A percentile compares a stretch with the other conserved stretches of the same genome.
phyloP scores from a whole-genome alignment of 176 grass and related monocot species.

The Oryza rufipogon region DNA sequence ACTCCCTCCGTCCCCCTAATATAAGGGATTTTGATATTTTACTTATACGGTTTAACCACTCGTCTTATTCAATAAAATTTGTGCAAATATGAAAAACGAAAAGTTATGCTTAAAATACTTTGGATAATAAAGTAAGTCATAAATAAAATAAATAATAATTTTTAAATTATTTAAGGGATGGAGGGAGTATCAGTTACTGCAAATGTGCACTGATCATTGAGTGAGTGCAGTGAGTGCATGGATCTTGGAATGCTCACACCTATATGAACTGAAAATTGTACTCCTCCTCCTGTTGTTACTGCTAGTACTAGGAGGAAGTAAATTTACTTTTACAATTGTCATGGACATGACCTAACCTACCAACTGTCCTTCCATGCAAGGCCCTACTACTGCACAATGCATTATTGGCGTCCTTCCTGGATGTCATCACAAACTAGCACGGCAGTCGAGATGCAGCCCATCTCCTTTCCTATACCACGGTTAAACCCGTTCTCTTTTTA shows the following conservation, averaged over 20 bases:
- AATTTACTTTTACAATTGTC: not conserved
- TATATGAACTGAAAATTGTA: not conserved
- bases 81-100: too few relatives aligned
- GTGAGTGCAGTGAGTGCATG: too few relatives aligned
- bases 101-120: too few relatives aligned
- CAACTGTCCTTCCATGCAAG: not conserved
- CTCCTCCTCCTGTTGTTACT: not conserved
- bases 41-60: too few relatives aligned
- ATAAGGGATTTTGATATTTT: too few relatives aligned
- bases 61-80: too few relatives aligned
- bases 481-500: not conserved
- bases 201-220: too few relatives aligned
- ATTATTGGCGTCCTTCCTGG: constrained; percentile 46
- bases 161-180: too few relatives aligned
- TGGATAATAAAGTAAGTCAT: too few relatives aligned
- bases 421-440: constrained; percentile 41
- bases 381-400: not conserved
- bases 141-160: too few relatives aligned
- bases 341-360: constrained; percentile 13
- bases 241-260: not conserved
- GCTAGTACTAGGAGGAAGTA: not conserved
- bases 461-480: not conserved
- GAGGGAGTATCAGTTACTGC: too few relatives aligned
- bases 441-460: not conserved
- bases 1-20: too few relatives aligned